Conservation (phyloP, 2,329 filamentous ascomycete genomes). For the Aspergillus glaucus region DNA sequence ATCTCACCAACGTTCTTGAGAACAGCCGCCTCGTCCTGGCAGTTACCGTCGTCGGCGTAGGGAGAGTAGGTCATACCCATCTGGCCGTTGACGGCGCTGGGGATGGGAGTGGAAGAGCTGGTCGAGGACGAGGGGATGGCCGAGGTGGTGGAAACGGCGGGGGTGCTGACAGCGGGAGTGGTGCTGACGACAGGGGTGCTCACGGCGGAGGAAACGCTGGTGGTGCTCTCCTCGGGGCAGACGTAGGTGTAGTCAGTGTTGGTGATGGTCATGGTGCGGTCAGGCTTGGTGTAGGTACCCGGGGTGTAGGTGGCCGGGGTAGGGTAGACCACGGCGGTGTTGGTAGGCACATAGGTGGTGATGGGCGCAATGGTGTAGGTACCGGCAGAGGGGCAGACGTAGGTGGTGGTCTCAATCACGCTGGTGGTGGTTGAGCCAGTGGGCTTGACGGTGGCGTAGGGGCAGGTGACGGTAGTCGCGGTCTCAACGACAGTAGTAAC, state of each 20-base stretch:
- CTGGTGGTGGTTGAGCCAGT: conserved; percentile 55
- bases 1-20: conserved; percentile 56
- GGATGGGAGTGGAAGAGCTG: conserved; percentile 16
- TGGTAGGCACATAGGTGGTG: conserved; percentile 53
- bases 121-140: conserved; percentile 17
- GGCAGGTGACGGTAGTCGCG: conserved; percentile 63
- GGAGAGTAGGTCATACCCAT: conserved; percentile 78
- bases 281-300: conserved; percentile 66
- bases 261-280: conserved; percentile 61
- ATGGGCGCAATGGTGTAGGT: conserved; percentile 69
- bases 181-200: conserved; percentile 19
- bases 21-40: conserved; percentile 59
- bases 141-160: conserved; percentile 15
- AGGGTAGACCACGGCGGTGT: conserved; percentile 56
- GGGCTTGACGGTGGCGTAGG: conserved; percentile 60
- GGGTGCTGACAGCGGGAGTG: conserved; percentile 8
- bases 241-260: conserved; percentile 62
- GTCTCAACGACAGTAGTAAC: conserved; percentile 64
- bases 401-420: conserved; percentile 63
- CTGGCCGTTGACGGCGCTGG: conserved; percentile 32
- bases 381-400: conserved; percentile 65
- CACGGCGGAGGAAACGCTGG: conserved; percentile 15
- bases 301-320: conserved; percentile 58
- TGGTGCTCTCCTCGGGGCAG: conserved; percentile 58
- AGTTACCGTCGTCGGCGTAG: conserved; percentile 53